Base-by-base conservation (phyloP, 2,329 filamentous ascomycete species). In the Zelopaecilomyces penicillatus region DNA sequence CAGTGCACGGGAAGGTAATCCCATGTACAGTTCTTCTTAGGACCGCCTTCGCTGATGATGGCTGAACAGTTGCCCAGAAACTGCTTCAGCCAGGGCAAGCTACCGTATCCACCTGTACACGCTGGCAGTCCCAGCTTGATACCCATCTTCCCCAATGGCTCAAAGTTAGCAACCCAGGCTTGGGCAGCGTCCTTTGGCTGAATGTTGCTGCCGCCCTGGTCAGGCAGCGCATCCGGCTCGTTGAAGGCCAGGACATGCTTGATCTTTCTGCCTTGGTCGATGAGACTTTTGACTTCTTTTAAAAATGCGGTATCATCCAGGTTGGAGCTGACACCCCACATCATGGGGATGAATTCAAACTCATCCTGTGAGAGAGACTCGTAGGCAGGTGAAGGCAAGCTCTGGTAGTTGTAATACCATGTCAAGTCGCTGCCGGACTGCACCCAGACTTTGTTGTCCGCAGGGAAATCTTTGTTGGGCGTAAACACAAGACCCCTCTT, bases 331-430 rank as follows among this genome's bases (percentile, higher is more conserved):
- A 76, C 68, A 30, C 84, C 84, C 82, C 83, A 91, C 48, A 89
- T 75, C 85, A 89, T 88, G 41, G 87, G 86, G 1, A 91, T 80
- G 62, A 87, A 93, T 60, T 86, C 74, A 53, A 91, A 78, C 10
- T 71, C 62, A 10, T 69, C 65, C 53, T 82, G 75, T 0, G 71
- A 54, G 30, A 70, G 56, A 41, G 69, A 62, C 35, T 62, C 52
- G 57, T 74, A 82, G 36, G 66, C 66, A 0, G 70, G 50, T 0
- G 80, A 77, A 1, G 85, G 84, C 4, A 62, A 58, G 19, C 70
- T 57, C 28, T 66, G 64, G 63, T 90, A 93, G 68, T 90, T 91
- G 74, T 91, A 93, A 70, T 93, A 93, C 87, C 87, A 93, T 3
- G 80, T 83, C 44, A 91, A 65, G 36, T 80, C 75, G 12, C 75